Percentiles rank a stretch among this genome's conserved stretches.
Evolutionary conservation across 1,139 yeast genomes (phyloP).

Genomic region (Yarrowia galli): DNA sequence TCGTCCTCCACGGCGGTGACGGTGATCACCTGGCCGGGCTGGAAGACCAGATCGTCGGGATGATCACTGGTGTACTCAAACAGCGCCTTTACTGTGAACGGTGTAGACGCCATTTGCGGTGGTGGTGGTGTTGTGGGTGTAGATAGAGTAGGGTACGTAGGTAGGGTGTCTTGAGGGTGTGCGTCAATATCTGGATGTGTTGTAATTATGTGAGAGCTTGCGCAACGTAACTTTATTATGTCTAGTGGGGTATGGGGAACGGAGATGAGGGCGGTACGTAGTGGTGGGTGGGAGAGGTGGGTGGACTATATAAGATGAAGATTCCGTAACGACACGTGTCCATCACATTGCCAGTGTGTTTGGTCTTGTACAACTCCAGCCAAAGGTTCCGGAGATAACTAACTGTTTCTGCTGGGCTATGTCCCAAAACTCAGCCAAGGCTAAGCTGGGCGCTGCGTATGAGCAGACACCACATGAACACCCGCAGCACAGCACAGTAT

Average conservation of each 20-base stretch:
- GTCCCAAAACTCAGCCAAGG: slow-evolving; percentile 32
- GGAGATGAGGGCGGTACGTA: not conserved
- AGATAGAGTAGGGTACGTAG: too few relatives aligned
- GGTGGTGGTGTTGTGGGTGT: slow-evolving; percentile 17
- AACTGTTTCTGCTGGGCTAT: slow-evolving; percentile 17
- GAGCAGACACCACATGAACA: slow-evolving; percentile 15
- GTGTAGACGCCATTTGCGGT: slow-evolving; percentile 47
- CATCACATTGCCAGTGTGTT: not conserved
- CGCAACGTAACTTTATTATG: slow-evolving; percentile 30
- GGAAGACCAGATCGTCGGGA: slow-evolving; percentile 82
- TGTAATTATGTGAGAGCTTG: slow-evolving; percentile 36
- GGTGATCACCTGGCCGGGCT: slow-evolving; percentile 69
- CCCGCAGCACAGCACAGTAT: slow-evolving; percentile 7
- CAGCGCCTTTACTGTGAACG: slow-evolving; percentile 75
- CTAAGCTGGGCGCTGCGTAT: not conserved
- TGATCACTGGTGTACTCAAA: slow-evolving; percentile 78
- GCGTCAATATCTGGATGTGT: slow-evolving; percentile 35
- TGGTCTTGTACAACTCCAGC: not conserved
- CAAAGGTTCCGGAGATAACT: slow-evolving; percentile 29
- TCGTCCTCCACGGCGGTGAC: slow-evolving; percentile 84
- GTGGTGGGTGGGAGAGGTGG: not conserved
- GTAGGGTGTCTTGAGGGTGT: not conserved
- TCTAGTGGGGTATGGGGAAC: slow-evolving; percentile 17
- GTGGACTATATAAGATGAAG: too few relatives aligned
- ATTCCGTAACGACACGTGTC: not conserved